phyloP scores from a whole-genome alignment of 805 yeast species.

The Crinitomyces ghanaensis region DNA sequence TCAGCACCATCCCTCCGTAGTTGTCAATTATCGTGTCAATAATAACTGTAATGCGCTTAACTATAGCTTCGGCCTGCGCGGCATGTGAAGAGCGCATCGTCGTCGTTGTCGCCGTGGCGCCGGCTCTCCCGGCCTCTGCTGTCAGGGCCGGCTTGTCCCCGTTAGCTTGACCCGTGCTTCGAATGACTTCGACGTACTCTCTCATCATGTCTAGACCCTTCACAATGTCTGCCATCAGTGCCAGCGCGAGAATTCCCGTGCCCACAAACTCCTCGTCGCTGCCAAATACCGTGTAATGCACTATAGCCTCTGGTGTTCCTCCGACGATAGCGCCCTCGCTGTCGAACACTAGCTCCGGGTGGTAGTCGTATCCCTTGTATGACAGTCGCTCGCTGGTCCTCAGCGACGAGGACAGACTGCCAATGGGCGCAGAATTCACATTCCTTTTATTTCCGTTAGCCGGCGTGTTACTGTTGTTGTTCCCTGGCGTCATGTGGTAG shows the following conservation, averaged over 20 bases:
- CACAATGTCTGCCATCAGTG: slow-evolving; percentile 40
- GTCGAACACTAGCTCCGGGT: slow-evolving; percentile 49
- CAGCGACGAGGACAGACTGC: background rate
- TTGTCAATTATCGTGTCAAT: slow-evolving; percentile 45
- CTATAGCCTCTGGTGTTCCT: slow-evolving; percentile 59
- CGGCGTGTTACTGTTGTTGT: slow-evolving; percentile 1
- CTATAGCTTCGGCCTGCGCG: slow-evolving; percentile 30
- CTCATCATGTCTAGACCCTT: slow-evolving; percentile 35
- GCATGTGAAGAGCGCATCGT: slow-evolving; percentile 4
- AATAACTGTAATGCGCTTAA: slow-evolving; percentile 41
- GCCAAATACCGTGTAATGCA: slow-evolving; percentile 60
- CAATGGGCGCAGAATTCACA: background rate
- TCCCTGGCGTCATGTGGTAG: slow-evolving; percentile 3
- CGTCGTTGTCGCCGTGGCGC: slow-evolving; percentile 16
- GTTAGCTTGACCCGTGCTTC: background rate
- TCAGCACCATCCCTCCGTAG: slow-evolving; percentile 61
- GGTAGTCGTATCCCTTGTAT: slow-evolving; percentile 32
- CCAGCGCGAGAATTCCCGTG: slow-evolving; percentile 41
- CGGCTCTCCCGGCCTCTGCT: background rate
- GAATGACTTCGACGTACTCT: slow-evolving; percentile 25
- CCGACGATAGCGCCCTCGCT: slow-evolving; percentile 34
- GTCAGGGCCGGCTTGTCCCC: slow-evolving; percentile 1
- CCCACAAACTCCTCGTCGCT: slow-evolving; percentile 30
- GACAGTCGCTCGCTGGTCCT: no score
- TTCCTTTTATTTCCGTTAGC: background rate